Evolutionary conservation across 148 eudicot species (phyloP), one percentile per base, ranked within the genome.

Genomic region (Persicaria tinctoria): DNA sequence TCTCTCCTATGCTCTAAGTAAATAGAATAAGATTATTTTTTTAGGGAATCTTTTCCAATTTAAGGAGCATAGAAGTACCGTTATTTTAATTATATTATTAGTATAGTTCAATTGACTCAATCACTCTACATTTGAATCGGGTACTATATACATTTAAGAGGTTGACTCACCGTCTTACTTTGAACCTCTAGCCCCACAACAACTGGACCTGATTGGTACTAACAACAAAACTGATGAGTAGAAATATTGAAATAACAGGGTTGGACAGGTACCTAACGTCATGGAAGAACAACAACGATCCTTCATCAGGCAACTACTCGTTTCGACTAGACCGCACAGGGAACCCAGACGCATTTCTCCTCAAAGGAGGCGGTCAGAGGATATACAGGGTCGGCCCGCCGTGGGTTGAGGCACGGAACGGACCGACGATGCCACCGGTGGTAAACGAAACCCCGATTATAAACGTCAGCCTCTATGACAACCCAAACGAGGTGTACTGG

Each of bases 401-500:
- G 38, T 88, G 91, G 91, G 79, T 83, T 3, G 89, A 89, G 10
- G 27, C 73, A 7, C 46, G 85, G 47, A 80, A 85, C 53, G 80
- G 87, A 12, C 6, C 53, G 2, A 50, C 17, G 91, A 86, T 0
- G 80, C 80, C 1, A 83, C 89, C 3, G 76, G n/a, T n/a, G n/a
- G n/a, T n/a, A n/a, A 73, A 4, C 12, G 78, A 0, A 72, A n/a
- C 9, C 51, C 73, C 0, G 51, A 50, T 46, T 9, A 5, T 85
- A 13, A 51, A 68, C 0, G 78, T 81, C 41, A 4, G 17, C 0
- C 78, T 80, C 41, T 27, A 78, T 23, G 7, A 23, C 1, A 11
- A 17, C 18, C 66, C 20, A 23, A 23, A 78, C 16, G 85, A 78
- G 73, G 83, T 57, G 0, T 48, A 73, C 8, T 80, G 81, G 38